phyloP scores from a whole-genome alignment of 2,329 filamentous ascomycete species.

The Raffaelea deltoideospora region DNA sequence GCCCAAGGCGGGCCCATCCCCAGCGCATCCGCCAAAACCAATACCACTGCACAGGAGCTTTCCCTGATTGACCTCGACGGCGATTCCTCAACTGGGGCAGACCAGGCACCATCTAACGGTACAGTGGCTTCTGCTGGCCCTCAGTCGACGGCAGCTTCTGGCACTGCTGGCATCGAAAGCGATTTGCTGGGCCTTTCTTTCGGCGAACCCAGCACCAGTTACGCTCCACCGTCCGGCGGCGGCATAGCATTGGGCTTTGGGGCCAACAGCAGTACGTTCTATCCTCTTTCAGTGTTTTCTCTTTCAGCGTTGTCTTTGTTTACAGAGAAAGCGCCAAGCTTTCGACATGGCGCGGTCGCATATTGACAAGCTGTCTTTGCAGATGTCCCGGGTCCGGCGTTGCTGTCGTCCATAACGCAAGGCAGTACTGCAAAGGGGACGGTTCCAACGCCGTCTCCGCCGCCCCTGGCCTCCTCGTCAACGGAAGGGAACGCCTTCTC shows the following conservation, averaged over 20 bases:
- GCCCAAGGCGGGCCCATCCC: constrained; percentile 54
- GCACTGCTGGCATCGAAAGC: constrained; percentile 62
- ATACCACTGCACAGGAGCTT: constrained; percentile 56
- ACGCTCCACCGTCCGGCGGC: constrained; percentile 48
- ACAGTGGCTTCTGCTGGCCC: constrained; percentile 14
- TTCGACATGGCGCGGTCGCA: neutral
- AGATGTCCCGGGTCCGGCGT: constrained; percentile 50
- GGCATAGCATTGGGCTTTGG: constrained; percentile 73
- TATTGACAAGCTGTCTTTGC: neutral
- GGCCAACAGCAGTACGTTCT: constrained; percentile 42
- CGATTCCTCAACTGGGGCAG: constrained; percentile 20
- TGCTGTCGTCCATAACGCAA: constrained; percentile 49
- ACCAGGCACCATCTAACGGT: constrained; percentile 32
- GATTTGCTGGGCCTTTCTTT: constrained; percentile 83
- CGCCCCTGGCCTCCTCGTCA: neutral
- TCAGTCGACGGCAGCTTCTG: constrained; percentile 22
- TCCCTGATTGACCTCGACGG: constrained; percentile 87
- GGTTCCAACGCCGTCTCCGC: constrained; percentile 11
- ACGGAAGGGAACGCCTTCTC: constrained; percentile 25
- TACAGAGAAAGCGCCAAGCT: too few relatives aligned
- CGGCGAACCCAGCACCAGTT: constrained; percentile 42
- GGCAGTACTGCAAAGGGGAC: constrained; percentile 38
- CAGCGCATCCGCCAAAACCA: constrained; percentile 26
- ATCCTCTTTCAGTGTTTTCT: neutral
- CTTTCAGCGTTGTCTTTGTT: neutral